Conservation (phyloP, 2,329 filamentous ascomycete species). For the Apiospora rasikravindrae region DNA sequence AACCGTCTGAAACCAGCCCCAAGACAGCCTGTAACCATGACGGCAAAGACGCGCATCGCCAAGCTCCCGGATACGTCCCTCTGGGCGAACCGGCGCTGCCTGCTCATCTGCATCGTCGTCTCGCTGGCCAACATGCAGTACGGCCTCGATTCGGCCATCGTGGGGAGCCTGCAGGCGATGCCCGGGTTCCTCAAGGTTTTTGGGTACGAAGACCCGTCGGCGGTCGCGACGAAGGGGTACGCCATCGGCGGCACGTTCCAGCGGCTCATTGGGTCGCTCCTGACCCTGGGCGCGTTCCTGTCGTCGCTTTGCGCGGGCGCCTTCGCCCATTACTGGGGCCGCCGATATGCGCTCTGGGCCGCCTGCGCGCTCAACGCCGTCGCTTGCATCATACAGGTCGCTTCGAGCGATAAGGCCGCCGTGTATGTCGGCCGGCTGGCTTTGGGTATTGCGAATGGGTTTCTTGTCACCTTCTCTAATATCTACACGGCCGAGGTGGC, state of each 20-base stretch:
- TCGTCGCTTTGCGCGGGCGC: slow-evolving; percentile 43
- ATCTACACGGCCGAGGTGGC: slow-evolving; percentile 55
- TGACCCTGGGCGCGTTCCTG: slow-evolving; percentile 54
- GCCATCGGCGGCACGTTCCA: slow-evolving; percentile 55
- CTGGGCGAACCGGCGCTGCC: slow-evolving; percentile 50
- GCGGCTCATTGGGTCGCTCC: slow-evolving; percentile 56
- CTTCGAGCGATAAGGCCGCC: slow-evolving; percentile 43
- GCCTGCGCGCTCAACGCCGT: slow-evolving; percentile 51
- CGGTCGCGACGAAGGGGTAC: slow-evolving; percentile 39
- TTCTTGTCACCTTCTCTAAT: slow-evolving; percentile 47
- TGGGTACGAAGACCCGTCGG: slow-evolving; percentile 48
- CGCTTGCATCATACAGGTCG: slow-evolving; percentile 51
- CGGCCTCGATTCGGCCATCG: slow-evolving; percentile 52
- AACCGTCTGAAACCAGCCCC: too few species aligned
- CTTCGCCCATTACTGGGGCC: slow-evolving; percentile 54
- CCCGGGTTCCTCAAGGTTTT: slow-evolving; percentile 57
- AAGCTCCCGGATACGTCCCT: slow-evolving; percentile 41
- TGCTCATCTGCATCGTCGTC: slow-evolving; percentile 51
- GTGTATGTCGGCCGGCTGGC: slow-evolving; percentile 53
- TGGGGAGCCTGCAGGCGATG: slow-evolving; percentile 55
- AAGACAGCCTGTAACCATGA: neutral
- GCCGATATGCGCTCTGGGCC: slow-evolving; percentile 51
- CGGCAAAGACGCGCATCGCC: neutral
- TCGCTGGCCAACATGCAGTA: slow-evolving; percentile 58
- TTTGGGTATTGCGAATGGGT: slow-evolving; percentile 49